These are phyloP conservation scores for Psilocybe cubensis DNA, from an alignment of 768 basidiomycete genomes.

Conservation along the genomic window DNA sequence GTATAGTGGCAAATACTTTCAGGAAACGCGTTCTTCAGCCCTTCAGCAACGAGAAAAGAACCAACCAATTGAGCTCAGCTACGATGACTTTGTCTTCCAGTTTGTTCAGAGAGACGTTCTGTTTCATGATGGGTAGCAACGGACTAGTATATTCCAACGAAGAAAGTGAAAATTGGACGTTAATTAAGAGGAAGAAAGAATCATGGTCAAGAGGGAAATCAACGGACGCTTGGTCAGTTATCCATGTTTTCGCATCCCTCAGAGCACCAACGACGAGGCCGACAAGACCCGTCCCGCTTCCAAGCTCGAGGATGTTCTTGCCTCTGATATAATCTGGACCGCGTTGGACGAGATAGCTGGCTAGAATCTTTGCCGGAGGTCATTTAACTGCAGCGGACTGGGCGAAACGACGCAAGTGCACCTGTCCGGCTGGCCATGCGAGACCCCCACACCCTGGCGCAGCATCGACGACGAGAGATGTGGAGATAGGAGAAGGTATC, in stretches of 20 bases:
- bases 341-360: slow-evolving; percentile 70
- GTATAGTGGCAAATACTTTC: background rate
- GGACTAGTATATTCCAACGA: slow-evolving; percentile 47
- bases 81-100: slow-evolving; percentile 56
- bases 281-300: slow-evolving; percentile 93
- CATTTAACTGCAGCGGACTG: slow-evolving; percentile 1
- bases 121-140: slow-evolving; percentile 76
- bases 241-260: slow-evolving; percentile 63
- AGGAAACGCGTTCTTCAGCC: background rate
- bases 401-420: slow-evolving; percentile 33
- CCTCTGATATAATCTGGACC: slow-evolving; percentile 51
- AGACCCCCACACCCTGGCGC: slow-evolving; percentile 91
- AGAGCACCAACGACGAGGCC: slow-evolving; percentile 80
- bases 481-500: slow-evolving; percentile 34
- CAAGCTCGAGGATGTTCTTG: slow-evolving; percentile 77
- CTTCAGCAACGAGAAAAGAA: background rate
- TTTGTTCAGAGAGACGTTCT: slow-evolving; percentile 72
- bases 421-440: slow-evolving; percentile 93
- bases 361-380: slow-evolving; percentile 61
- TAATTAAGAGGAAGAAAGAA: slow-evolving; percentile 8
- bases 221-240: slow-evolving; percentile 92
- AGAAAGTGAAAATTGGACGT: slow-evolving; percentile 12
- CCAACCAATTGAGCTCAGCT: slow-evolving; percentile 83
- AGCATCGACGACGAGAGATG: slow-evolving; percentile 72
- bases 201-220: slow-evolving; percentile 12